These are phyloP conservation scores for Canavalia ensiformis DNA, from an alignment of 306 rosid species.

Conservation along the genomic window DNA sequence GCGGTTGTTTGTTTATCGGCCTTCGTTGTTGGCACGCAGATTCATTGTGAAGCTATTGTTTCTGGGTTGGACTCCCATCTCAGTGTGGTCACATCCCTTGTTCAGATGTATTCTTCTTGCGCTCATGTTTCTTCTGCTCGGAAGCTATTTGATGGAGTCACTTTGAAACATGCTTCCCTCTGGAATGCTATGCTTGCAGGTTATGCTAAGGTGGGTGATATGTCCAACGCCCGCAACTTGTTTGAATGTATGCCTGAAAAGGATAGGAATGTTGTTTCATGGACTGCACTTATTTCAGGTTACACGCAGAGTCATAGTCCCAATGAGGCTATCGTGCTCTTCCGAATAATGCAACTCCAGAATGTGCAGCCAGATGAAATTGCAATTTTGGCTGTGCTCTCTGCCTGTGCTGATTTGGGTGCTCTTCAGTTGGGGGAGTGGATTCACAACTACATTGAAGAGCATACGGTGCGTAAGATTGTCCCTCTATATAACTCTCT, in stretches of 20 bases:
- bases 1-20: conserved; percentile 50
- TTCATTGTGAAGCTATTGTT: conserved; percentile 63
- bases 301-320: conserved; percentile 59
- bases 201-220: conserved; percentile 66
- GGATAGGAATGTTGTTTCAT: conserved; percentile 65
- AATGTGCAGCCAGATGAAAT: conserved; percentile 72
- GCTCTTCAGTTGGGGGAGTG: conserved; percentile 72
- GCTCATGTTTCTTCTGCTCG: conserved; percentile 57
- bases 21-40: conserved; percentile 52
- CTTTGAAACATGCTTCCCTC: conserved; percentile 41
- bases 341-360: conserved; percentile 66
- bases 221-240: conserved; percentile 58
- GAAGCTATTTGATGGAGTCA: conserved; percentile 57
- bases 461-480: conserved; percentile 52
- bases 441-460: conserved; percentile 66
- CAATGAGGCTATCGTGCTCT: conserved; percentile 61
- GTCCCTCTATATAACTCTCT: conserved; percentile 68
- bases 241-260: conserved; percentile 66
- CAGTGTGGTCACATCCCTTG: conserved; percentile 53
- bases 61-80: conserved; percentile 54
- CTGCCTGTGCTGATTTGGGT: conserved; percentile 81
- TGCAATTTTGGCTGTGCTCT: conserved; percentile 67
- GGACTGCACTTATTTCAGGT: conserved; percentile 72
- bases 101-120: conserved; percentile 69
- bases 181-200: conserved; percentile 74